phyloP scores from a whole-genome alignment of 2,329 filamentous ascomycete genomes.

The Ascochyta pisi region DNA sequence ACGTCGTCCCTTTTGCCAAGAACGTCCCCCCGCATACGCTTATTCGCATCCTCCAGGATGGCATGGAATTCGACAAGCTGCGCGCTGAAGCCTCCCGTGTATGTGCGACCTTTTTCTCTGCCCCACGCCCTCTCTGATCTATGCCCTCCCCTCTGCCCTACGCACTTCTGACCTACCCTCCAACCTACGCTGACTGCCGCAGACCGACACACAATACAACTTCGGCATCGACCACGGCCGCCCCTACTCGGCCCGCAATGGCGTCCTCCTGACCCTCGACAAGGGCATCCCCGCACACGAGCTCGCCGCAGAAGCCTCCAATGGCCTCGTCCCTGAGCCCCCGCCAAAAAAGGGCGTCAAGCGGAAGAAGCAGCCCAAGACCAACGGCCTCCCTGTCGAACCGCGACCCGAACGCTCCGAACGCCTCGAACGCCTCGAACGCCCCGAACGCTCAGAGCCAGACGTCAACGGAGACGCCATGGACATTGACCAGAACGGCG shows the following conservation, averaged over 20 bases:
- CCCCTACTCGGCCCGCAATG: slow-evolving; percentile 48
- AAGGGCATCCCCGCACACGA: slow-evolving; percentile 45
- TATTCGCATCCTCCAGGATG: slow-evolving; percentile 68
- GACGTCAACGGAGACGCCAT: slow-evolving; percentile 56
- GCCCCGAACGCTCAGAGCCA: slow-evolving; percentile 24
- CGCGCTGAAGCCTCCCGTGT: slow-evolving; percentile 47
- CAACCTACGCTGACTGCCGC: slow-evolving; percentile 13
- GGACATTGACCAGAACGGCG: slow-evolving; percentile 52
- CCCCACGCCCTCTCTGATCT: no score
- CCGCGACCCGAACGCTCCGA: slow-evolving; percentile 22
- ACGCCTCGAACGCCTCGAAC: no score
- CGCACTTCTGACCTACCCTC: no score
- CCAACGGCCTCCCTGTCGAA: slow-evolving; percentile 39
- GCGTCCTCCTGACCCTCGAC: slow-evolving; percentile 45
- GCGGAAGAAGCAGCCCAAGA: slow-evolving; percentile 43
- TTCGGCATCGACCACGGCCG: slow-evolving; percentile 51
- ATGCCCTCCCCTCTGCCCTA: no score
- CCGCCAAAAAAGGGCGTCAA: slow-evolving; percentile 43
- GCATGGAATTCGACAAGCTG: slow-evolving; percentile 59
- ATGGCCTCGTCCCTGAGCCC: slow-evolving; percentile 41
- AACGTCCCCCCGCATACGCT: slow-evolving; percentile 66
- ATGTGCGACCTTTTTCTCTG: slow-evolving; percentile 16
- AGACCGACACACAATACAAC: slow-evolving; percentile 44
- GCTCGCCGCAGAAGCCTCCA: slow-evolving; percentile 41
- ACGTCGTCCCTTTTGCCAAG: slow-evolving; percentile 66